Evolutionary conservation across 805 yeast genomes (phyloP).

Genomic region (Candida taoyuanica): DNA sequence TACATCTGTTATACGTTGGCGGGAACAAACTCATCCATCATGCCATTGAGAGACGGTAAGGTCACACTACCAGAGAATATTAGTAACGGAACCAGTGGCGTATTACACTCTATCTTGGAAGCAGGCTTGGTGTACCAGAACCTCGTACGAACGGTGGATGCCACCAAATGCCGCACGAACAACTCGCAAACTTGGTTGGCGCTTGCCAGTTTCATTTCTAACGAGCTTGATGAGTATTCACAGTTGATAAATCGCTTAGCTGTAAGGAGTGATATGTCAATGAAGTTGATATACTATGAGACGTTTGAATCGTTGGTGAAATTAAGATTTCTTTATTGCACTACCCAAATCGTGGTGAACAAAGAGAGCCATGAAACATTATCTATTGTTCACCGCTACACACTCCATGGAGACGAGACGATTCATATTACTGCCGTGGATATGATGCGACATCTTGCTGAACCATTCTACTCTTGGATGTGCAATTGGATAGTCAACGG

Average conservation of each 20-base stretch:
- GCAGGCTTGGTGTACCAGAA: slow-evolving; percentile 62
- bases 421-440: slow-evolving; percentile 39
- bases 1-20: slow-evolving; percentile 49
- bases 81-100: slow-evolving; percentile 51
- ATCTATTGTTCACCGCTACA: slow-evolving; percentile 43
- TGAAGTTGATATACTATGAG: slow-evolving; percentile 29
- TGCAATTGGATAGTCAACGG: slow-evolving; percentile 71
- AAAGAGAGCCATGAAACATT: slow-evolving; percentile 48
- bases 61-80: slow-evolving; percentile 46
- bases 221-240: slow-evolving; percentile 39
- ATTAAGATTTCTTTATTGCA: slow-evolving; percentile 51
- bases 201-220: slow-evolving; percentile 43
- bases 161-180: slow-evolving; percentile 19
- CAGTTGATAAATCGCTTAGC: slow-evolving; percentile 40
- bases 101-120: slow-evolving; percentile 57
- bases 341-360: slow-evolving; percentile 32
- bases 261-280: slow-evolving; percentile 31
- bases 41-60: slow-evolving; percentile 37
- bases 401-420: slow-evolving; percentile 59
- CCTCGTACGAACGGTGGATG: slow-evolving; percentile 33
- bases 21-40: slow-evolving; percentile 58
- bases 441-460: slow-evolving; percentile 42
- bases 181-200: slow-evolving; percentile 52
- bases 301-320: slow-evolving; percentile 48
- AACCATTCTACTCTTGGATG: slow-evolving; percentile 58